Conservation (phyloP, 139 green algal genomes). For the Chlamydomonas applanata region DNA sequence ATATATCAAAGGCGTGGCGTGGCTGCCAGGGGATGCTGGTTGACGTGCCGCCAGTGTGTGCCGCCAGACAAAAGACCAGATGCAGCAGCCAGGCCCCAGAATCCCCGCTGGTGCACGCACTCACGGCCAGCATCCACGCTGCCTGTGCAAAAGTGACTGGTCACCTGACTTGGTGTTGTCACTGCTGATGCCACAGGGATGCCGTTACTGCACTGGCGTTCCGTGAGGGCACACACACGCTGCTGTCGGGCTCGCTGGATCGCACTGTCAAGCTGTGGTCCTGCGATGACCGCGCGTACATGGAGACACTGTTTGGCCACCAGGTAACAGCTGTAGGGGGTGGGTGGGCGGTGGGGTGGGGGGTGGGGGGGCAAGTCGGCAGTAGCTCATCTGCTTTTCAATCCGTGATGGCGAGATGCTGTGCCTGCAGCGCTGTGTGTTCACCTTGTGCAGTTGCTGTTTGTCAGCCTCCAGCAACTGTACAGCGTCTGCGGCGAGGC, state of each 20-base stretch:
- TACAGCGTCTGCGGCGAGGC: neutral
- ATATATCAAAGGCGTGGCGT: no score
- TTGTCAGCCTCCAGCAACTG: no score
- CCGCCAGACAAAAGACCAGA: no score
- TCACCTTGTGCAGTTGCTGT: neutral
- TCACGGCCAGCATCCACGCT: no score
- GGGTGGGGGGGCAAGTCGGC: neutral
- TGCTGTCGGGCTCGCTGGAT: constrained; percentile 76
- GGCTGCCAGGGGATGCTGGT: no score
- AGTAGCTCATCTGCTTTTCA: neutral
- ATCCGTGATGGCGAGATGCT: neutral
- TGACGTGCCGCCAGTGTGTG: no score
- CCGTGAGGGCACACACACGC: constrained; percentile 73
- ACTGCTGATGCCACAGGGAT: constrained; percentile 60
- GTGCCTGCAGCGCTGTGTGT: neutral
- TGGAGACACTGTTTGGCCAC: constrained; percentile 94
- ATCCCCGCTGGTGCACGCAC: no score
- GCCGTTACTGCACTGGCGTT: constrained; percentile 78
- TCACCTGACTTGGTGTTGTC: no score
- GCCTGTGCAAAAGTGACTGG: no score
- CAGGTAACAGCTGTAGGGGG: no score
- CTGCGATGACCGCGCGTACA: constrained; percentile 90
- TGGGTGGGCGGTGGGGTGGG: neutral
- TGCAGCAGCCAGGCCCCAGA: no score
- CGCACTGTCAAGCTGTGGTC: constrained; percentile 86